Evolutionary conservation across 257 asterid species (phyloP), one percentile per base, ranked within the genome.

Genomic region (Solanum virginianum): DNA sequence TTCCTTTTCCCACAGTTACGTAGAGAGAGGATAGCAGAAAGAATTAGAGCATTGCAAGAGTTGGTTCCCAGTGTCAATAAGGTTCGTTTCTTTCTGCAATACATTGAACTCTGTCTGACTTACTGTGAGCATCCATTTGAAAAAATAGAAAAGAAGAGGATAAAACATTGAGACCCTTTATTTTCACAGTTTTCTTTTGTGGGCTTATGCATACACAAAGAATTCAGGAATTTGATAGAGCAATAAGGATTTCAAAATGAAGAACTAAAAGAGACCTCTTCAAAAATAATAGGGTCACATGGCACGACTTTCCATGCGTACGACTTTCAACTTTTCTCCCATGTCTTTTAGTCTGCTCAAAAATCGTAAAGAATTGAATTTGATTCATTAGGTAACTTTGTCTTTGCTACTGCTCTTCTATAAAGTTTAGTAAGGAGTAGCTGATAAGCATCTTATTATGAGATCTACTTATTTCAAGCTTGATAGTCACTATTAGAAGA

Each of bases 1-100:
- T 17, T 82, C 84, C 55, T 83, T 55, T 59, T 39, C 7, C 60
- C 53, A 54, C 90, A 97, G 99, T 85, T 97, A 90, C 96, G 99
- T 62, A 90, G 99, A 87, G 99, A 97, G 87, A 94, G 96, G 84
- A 97, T 97, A 88, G 98, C 99, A 6, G 99, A 97, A 91, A 91
- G 97, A 88, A 93, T 97, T 81, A 93, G 99, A 89, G 98, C 99
- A 56, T 90, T 97, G 93, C 99, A 97, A 85, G 99, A 97, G 77
- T 87, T 95, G 89, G 99, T 97, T 91, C 99, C 99, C 82, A 94
- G 91, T 91, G 99, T 97, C 86, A 97, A 95, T 94, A 97, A 95
- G 99, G 99, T 90, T 17, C 80, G 90, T 87, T 36, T 45, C 86
- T 77, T 86, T 81, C 60, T 54, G 80, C 81, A 85, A 43, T 15